Evolutionary conservation across 139 green algal species (phyloP).

Genomic region (Pleodorina starrii): DNA sequence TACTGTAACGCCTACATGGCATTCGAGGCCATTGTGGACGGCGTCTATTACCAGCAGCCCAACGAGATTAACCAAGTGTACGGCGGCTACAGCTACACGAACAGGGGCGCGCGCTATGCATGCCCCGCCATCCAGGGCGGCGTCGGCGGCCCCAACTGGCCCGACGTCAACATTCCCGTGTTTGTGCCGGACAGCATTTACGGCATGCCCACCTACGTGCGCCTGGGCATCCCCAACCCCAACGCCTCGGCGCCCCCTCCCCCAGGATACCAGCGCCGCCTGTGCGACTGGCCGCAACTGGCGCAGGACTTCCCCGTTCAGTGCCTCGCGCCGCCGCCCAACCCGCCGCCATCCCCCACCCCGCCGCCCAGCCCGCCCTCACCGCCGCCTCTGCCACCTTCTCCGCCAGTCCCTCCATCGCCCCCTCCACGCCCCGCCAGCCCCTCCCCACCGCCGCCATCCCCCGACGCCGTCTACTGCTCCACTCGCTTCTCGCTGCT

Average conservation of each 20-base stretch:
- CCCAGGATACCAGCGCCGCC: slow-evolving; percentile 4
- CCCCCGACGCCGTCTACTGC: background rate
- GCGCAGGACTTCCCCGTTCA: background rate
- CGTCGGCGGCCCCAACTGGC: background rate
- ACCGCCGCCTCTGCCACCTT: background rate
- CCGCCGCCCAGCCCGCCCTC: background rate
- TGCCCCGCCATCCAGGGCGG: background rate
- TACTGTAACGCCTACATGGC: slow-evolving; percentile 23
- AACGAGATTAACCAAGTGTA: background rate
- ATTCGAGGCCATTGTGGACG: background rate
- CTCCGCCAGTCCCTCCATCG: background rate
- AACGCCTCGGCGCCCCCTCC: background rate
- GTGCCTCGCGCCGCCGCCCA: background rate
- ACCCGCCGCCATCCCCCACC: background rate
- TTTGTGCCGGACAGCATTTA: background rate
- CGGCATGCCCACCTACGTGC: slow-evolving; percentile 36
- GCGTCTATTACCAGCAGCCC: background rate
- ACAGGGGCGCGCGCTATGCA: slow-evolving; percentile 27
- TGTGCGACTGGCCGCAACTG: background rate
- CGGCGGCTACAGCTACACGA: background rate
- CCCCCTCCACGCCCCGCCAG: background rate
- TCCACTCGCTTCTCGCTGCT: background rate
- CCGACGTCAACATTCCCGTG: background rate
- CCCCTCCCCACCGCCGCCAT: slow-evolving; percentile 23
- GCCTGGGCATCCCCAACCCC: slow-evolving; percentile 34